phyloP scores from a whole-genome alignment of 768 basidiomycete species.

The Boletus barrowsii region DNA sequence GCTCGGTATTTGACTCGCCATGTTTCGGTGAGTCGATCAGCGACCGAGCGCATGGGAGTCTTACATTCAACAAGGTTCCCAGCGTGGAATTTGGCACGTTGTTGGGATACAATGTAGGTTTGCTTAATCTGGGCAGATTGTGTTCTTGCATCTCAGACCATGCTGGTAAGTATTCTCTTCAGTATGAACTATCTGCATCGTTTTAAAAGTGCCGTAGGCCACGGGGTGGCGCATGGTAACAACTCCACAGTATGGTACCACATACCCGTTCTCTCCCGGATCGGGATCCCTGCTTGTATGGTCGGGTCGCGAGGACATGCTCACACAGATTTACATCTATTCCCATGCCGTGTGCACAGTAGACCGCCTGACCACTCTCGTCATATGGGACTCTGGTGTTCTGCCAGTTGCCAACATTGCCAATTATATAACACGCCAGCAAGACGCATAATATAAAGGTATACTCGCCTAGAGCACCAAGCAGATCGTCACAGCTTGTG shows the following conservation, averaged over 20 bases:
- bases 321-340: not conserved
- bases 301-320: not conserved
- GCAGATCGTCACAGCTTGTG: not conserved
- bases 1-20: no score
- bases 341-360: not conserved
- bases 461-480: not conserved
- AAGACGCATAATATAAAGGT: not conserved
- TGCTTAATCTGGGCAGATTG: not conserved
- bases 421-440: constrained; percentile 1
- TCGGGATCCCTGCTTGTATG: not conserved
- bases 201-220: not conserved
- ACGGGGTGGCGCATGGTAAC: not conserved
- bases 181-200: no score
- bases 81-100: not conserved
- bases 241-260: no score
- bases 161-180: not conserved
- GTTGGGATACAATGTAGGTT: not conserved
- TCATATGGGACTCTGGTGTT: constrained; percentile 5
- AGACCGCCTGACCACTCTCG: not conserved
- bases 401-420: not conserved
- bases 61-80: not conserved
- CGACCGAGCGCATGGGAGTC: not conserved
- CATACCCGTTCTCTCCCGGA: not conserved
- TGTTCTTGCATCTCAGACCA: not conserved
- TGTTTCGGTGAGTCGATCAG: not conserved